Evolutionary conservation across 1,139 yeast genomes (phyloP).

Genomic region (Hemisphaericaspora xylanilytica): DNA sequence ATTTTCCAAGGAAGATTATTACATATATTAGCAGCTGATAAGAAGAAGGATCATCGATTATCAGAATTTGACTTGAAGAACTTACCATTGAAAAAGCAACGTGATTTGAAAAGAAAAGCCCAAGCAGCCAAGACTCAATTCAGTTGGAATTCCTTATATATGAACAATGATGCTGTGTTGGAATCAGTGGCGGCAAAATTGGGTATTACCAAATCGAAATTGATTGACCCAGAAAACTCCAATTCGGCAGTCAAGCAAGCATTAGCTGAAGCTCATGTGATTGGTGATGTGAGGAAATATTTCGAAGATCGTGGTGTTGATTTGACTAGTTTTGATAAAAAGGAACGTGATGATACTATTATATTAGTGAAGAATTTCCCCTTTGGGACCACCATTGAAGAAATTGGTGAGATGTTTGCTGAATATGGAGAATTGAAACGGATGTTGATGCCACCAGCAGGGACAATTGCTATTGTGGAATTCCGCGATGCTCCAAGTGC

Average conservation of each 20-base stretch:
- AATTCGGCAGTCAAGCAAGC: conserved; percentile 97
- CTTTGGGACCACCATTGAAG: conserved; percentile 76
- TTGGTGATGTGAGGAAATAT: conserved; percentile 84
- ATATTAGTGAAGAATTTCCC: conserved; percentile 89
- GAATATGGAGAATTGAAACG: conserved; percentile 79
- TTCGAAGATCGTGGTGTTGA: conserved; percentile 87
- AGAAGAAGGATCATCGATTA: conserved; percentile 71
- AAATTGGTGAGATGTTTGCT: conserved; percentile 75
- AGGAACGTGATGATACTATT: conserved; percentile 78
- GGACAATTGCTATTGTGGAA: conserved; percentile 95
- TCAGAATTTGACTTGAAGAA: conserved; percentile 91
- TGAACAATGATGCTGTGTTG: conserved; percentile 90
- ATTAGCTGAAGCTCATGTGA: conserved; percentile 93
- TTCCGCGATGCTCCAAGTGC: conserved; percentile 82
- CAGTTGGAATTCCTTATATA: conserved; percentile 91
- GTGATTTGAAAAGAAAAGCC: conserved; percentile 76
- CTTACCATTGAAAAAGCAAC: conserved; percentile 87
- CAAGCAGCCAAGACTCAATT: conserved; percentile 84
- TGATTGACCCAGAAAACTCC: conserved; percentile 83
- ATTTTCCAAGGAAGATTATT: conserved; percentile 92
- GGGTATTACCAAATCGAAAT: conserved; percentile 79
- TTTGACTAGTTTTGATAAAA: conserved; percentile 63
- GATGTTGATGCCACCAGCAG: conserved; percentile 92
- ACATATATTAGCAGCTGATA: conserved; percentile 84
- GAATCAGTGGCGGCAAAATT: conserved; percentile 83